Evolutionary conservation across 192 early-diverging fungal species (phyloP).

Genomic region (Rhizoclosmatium globosum): DNA sequence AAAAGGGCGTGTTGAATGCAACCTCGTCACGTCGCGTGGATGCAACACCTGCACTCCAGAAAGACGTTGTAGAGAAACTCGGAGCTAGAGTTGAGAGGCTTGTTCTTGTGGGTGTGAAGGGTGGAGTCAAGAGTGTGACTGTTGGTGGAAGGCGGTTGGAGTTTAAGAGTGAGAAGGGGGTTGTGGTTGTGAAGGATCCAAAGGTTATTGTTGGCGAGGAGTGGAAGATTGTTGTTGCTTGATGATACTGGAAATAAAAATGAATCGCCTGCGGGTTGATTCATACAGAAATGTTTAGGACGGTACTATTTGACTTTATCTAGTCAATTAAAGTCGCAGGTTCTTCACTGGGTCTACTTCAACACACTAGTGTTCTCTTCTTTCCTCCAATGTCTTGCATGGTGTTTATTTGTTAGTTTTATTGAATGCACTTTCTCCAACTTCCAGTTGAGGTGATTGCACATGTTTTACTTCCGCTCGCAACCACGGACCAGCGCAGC

Average conservation of each 20-base stretch:
- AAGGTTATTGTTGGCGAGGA: constrained; percentile 45
- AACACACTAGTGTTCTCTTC: no score
- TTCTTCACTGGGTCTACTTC: no score
- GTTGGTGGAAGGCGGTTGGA: constrained; percentile 63
- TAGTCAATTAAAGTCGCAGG: no score
- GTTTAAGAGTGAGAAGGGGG: constrained; percentile 29
- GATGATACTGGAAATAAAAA: no score
- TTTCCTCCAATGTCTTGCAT: no score
- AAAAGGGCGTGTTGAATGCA: constrained; percentile 41
- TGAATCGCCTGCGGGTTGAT: no score
- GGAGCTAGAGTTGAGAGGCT: constrained; percentile 59
- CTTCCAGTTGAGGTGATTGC: no score
- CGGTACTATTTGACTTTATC: no score
- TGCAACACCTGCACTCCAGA: background rate
- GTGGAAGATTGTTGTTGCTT: constrained; percentile 41
- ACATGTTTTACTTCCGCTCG: no score
- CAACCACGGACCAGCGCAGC: background rate
- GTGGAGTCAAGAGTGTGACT: constrained; percentile 51
- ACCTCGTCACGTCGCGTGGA: background rate
- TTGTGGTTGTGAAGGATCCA: constrained; percentile 53
- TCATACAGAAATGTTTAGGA: no score
- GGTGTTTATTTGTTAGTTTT: no score
- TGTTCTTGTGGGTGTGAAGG: constrained; percentile 63
- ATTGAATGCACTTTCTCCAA: no score
- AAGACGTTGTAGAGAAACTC: constrained; percentile 17